phyloP scores from a whole-genome alignment of 2,329 filamentous ascomycete genomes.

The Orbilia brochopaga region DNA sequence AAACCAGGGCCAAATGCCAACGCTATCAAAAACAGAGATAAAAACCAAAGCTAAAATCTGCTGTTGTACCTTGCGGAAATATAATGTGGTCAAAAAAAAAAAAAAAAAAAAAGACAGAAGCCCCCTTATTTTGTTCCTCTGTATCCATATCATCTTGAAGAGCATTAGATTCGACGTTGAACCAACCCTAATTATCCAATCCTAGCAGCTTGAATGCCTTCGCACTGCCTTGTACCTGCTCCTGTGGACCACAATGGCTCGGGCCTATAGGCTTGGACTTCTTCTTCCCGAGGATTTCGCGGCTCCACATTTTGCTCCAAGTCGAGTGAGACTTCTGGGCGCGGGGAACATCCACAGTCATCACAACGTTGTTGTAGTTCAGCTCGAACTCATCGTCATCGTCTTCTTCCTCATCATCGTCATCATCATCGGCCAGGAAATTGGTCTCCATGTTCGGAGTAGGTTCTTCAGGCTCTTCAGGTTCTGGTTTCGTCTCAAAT shows the following conservation, averaged over 20 bases:
- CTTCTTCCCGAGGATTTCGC: conserved; percentile 39
- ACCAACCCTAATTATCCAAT: conserved; percentile 32
- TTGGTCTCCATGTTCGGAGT: conserved; percentile 17
- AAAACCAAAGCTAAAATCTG: neutral
- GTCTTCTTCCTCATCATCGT: conserved; percentile 39
- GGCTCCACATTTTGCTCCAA: conserved; percentile 51
- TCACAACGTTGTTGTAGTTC: conserved; percentile 37
- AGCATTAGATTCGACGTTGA: conserved; percentile 1
- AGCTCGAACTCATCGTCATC: conserved; percentile 44
- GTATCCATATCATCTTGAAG: neutral
- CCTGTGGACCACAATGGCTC: conserved; percentile 23
- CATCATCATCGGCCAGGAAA: conserved; percentile 26
- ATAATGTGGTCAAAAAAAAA: neutral
- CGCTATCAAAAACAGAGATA: neutral
- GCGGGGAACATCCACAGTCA: conserved; percentile 37
- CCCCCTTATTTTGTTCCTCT: neutral
- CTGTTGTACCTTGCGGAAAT: neutral
- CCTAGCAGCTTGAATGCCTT: conserved; percentile 49
- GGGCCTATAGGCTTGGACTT: conserved; percentile 21
- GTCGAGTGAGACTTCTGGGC: conserved; percentile 30
- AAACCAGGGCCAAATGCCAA: neutral
- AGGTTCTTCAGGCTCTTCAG: conserved; percentile 27
- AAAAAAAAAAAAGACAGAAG: neutral
- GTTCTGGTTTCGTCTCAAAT: conserved; percentile 20
- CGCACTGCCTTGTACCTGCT: conserved; percentile 43